phyloP scores from a whole-genome alignment of 1,284 basidiomycete species.

The Peniophora sp. region DNA sequence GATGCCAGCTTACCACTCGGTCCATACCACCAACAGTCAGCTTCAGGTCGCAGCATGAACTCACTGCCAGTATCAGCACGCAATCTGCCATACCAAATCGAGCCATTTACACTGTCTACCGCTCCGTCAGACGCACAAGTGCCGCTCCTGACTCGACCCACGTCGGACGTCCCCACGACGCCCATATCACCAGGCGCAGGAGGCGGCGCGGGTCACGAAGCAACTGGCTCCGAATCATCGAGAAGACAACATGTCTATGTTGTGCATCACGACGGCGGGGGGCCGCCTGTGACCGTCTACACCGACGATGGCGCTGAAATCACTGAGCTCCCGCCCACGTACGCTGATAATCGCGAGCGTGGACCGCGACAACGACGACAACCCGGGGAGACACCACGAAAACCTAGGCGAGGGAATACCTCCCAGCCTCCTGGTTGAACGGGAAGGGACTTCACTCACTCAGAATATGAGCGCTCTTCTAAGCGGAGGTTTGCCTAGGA shows the following conservation, averaged over 20 bases:
- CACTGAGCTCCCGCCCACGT: slow-evolving; percentile 49
- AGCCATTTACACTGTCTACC: slow-evolving; percentile 36
- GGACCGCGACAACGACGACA: slow-evolving; percentile 4
- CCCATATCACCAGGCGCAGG: slow-evolving; percentile 1
- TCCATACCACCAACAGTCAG: neutral
- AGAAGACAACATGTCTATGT: slow-evolving; percentile 38
- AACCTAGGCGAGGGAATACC: slow-evolving; percentile 2
- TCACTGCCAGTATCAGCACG: neutral
- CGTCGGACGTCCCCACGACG: neutral
- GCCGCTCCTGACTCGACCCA: slow-evolving; percentile 2
- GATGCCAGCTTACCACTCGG: neutral
- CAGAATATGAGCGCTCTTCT: too few species aligned
- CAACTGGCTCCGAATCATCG: neutral
- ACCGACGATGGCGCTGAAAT: slow-evolving; percentile 45
- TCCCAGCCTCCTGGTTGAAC: too few species aligned
- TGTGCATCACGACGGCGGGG: slow-evolving; percentile 48
- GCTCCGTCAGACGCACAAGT: slow-evolving; percentile 11
- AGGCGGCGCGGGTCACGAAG: too few species aligned
- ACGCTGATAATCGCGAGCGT: slow-evolving; percentile 20
- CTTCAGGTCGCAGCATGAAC: neutral
- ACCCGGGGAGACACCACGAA: slow-evolving; percentile 5
- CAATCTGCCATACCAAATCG: slow-evolving; percentile 29
- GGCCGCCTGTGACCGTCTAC: slow-evolving; percentile 49
- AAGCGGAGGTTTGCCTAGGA: too few species aligned
- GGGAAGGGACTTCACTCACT: too few species aligned